Evolutionary conservation across 1,284 basidiomycete genomes (phyloP), one percentile per base, ranked within the genome.

Genomic region (Chiua sp.): DNA sequence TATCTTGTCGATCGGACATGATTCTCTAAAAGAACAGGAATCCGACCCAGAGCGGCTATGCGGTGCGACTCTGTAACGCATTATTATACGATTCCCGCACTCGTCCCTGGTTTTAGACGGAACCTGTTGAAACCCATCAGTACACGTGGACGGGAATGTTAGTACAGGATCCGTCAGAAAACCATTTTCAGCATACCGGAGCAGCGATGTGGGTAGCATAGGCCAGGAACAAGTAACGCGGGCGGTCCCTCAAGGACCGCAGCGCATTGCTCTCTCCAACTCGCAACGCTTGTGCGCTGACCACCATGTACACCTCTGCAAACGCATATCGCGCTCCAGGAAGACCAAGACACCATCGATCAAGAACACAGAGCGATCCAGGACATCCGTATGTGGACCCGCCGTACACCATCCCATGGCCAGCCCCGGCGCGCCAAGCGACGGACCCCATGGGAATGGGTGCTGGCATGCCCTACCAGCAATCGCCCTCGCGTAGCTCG

Each of bases 351-450:
- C 63, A 59, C 42, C 42, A 44, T 0, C 59, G 59, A 30, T 65
- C 59, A 35, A 60, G 65, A 35, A n/a, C 64, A 23, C 59, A 60
- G 7, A 72, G 72, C 54, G 74, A 73, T 50, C 69, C 73, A 35
- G 66, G 63, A 23, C 62, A 70, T n/a, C 15, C 59, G 0, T 60
- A 63, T 49, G 59, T 65, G 28, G 49, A 53, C 13, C 70, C 66
- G 15, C 73, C 72, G 1, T 69, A 74, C 56, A 62, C 60, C 50
- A 46, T 62, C 26, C 62, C 28, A n/a, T 60, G 67, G 61, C 74
- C 74, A 28, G 50, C 63, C 3, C 73, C 73, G 5, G 63, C 63
- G 5, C 73, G 68, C 22, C 72, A 62, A 16, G n/a, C 51, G 20
- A 64, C 59, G 4, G 69, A 65, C 20, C 62, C 63, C 22, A 57